Base-by-base conservation (phyloP, 73 alveolate species). In the Effrenium voratum region DNA sequence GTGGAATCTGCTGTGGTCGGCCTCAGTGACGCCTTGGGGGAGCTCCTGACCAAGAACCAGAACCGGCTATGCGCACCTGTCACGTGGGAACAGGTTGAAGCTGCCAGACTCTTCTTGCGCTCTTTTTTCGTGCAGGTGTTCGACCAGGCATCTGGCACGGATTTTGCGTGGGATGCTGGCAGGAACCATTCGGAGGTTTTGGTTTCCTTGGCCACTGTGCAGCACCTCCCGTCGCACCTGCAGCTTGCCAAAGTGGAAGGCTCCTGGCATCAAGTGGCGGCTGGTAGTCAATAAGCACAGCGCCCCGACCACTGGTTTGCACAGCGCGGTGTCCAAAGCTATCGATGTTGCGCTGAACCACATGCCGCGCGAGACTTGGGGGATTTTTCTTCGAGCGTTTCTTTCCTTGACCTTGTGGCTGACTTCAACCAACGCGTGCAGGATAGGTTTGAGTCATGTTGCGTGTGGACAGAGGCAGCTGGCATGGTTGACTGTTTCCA, bases 241-340 rank as follows among this genome's bases (percentile, higher is more conserved):
- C 91, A 80, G 49, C 91, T 70, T 45, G 70, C 72, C 36, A 80
- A 82, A 82, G 52, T 82, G 73, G 77, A 82, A 82, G 93, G 76
- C 49, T 22, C 93, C 93, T 6, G 93, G 93, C 4, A 55, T 82
- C 19, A 82, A 82, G 41, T 50, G 93, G 93, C 73, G 93, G 5
- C 38, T 82, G 57, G 36, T 82, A 8, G 38, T 82, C 77, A 36
- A 50, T 55, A 82, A 47, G 76, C 76, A 52, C 76, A 1, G 38
- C 34, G 52, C 93, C 30, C 93, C 93, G 45, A 32, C 45, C 12
- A 79, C 63, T 24, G 68, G 63, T 26, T 34, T 79, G 16, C 90
- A 79, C 26, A 41, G 59, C 0, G 57, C 57, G 15, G 57, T 43
- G 1, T 79, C 70, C n/a, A 44, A 68, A 68, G 90, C 90, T 45